Conservation (phyloP, 192 early-diverging fungal species). For the Backusella mclennaniae region DNA sequence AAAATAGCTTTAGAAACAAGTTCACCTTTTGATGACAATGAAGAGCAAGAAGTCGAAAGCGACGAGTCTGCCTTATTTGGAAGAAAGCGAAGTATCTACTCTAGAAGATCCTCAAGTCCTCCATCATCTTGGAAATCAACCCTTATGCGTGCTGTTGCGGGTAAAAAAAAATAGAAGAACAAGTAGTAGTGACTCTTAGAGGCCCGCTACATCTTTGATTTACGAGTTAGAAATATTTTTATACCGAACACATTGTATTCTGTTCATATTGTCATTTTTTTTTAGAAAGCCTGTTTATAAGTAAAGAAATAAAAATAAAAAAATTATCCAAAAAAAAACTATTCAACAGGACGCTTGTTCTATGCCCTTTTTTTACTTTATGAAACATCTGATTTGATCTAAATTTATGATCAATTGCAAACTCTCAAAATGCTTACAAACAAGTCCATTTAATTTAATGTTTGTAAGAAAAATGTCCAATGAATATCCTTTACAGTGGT, state of each 20-base stretch:
- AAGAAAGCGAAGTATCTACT: background rate
- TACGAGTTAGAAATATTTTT: background rate
- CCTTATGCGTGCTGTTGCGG: background rate
- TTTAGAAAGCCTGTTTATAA: background rate
- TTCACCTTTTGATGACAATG: background rate
- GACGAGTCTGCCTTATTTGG: background rate
- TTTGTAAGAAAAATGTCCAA: no score
- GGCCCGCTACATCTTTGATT: background rate
- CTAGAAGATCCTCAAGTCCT: background rate
- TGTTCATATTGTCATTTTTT: background rate
- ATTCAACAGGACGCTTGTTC: no score
- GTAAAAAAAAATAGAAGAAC: background rate
- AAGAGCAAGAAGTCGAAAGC: background rate
- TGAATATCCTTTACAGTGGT: no score
- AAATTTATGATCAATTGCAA: no score
- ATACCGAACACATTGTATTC: background rate
- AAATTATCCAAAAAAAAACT: no score
- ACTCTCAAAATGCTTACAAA: no score
- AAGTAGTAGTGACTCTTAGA: background rate
- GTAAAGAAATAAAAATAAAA: background rate
- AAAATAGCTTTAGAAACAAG: background rate
- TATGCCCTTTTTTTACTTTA: no score
- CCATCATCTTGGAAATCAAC: background rate
- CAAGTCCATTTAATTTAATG: no score
- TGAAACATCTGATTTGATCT: no score